Evolutionary conservation across 495 filamentous ascomycete species (phyloP), one percentile per base, ranked within the genome.

Genomic region (Recurvomyces mirabilis): DNA sequence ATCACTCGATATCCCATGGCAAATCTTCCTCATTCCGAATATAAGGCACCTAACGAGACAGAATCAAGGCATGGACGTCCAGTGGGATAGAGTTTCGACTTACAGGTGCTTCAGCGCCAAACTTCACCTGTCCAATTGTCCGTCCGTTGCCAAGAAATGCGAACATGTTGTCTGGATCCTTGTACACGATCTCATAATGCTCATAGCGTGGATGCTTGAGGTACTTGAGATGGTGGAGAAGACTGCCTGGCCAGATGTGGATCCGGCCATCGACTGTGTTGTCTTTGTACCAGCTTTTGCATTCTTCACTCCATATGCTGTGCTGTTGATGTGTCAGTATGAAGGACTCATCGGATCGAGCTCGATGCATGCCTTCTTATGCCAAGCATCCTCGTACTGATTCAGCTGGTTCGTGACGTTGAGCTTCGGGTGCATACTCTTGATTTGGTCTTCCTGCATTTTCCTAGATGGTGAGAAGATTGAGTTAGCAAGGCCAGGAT

Each of bases 241-340:
- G 29, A 21, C 41, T 44, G 15, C 31, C 41, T 2, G 31, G 22
- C 41, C 40, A 40, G 14, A 40, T 40, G 18, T 40, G 38, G 5
- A 40, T 28, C 10, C 38, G 19, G 3, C 38, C 38, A 19, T 40
- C 21, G 23, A 40, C 20, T 3, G 19, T 24, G 24, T 40, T 40
- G 38, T 40, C 38, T 22, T 73, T 75, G 51, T 77, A 74, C 71
- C 71, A 74, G n/a, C 68, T 71, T 13, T 67, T 63, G 44, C 73
- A 77, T 13, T 66, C 57, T 25, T 61, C 51, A 4, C 59, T 52
- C 56, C 69, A 77, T 0, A 72, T 67, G 1, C 67, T 73, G 15
- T 57, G 55, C 10, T 60, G 45, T 29, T 41, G 4, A 4, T 26
- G 38, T 3, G 22, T 41, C 4, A 17, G 19, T 4, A 41, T 17